phyloP scores from a whole-genome alignment of 306 rosid genomes.

The Prosopis cineraria region DNA sequence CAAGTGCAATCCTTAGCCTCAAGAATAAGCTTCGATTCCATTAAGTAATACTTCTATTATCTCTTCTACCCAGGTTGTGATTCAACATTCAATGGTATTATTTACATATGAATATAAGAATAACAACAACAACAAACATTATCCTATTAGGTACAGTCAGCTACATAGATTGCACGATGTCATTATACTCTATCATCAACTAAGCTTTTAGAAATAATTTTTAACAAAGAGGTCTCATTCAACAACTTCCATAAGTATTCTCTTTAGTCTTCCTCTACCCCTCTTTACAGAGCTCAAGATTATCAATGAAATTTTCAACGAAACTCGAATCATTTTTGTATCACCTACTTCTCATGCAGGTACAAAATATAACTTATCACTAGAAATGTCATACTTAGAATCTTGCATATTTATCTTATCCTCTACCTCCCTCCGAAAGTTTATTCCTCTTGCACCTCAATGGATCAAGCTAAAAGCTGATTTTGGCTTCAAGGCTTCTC shows the following conservation, averaged over 20 bases:
- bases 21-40: background rate
- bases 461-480: constrained; percentile 16
- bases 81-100: background rate
- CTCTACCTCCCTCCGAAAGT: background rate
- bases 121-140: no score
- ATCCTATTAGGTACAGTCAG: no score
- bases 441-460: background rate
- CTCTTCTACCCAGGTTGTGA: background rate
- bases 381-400: background rate
- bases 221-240: no score
- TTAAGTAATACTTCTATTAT: background rate
- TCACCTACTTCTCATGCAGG: background rate
- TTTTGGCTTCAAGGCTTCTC: constrained; percentile 8
- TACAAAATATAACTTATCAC: background rate
- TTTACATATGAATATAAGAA: background rate
- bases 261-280: no score
- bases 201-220: no score
- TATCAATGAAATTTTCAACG: background rate
- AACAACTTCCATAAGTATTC: no score
- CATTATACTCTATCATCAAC: no score
- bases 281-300: no score
- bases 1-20: background rate
- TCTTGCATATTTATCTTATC: background rate
- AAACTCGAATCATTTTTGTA: background rate
- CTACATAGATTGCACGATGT: no score